These are phyloP conservation scores for Apiospora phragmitis DNA, from an alignment of 2,329 filamentous ascomycete genomes.

Conservation along the genomic window DNA sequence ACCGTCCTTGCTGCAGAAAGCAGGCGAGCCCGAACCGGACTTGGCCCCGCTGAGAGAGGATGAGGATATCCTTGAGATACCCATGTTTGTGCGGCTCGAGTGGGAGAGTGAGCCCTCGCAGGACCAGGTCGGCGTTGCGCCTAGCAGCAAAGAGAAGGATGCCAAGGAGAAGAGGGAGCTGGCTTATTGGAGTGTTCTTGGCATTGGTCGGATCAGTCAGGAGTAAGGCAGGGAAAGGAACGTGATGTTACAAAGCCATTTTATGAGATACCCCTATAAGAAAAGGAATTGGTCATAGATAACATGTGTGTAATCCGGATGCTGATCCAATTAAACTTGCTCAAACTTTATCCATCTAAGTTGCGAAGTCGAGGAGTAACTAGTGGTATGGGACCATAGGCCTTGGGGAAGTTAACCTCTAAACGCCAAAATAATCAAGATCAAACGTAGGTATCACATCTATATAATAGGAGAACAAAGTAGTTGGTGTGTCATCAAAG, in stretches of 20 bases:
- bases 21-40: conserved; percentile 38
- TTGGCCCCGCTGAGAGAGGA: conserved; percentile 54
- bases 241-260: conserved; percentile 14
- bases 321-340: background rate
- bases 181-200: conserved; percentile 94
- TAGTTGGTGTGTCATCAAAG: conserved; percentile 25
- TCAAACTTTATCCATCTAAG: too few relatives aligned
- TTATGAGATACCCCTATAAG: conserved; percentile 1
- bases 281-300: background rate
- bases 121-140: conserved; percentile 66
- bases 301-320: background rate
- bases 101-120: conserved; percentile 73
- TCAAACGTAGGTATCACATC: background rate
- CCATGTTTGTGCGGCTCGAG: conserved; percentile 88
- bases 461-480: background rate
- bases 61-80: conserved; percentile 78
- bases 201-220: conserved; percentile 75
- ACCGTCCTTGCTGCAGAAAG: conserved; percentile 24
- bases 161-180: conserved; percentile 80
- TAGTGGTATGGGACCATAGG: background rate
- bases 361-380: background rate
- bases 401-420: background rate
- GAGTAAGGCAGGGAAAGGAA: conserved; percentile 30
- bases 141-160: conserved; percentile 52
- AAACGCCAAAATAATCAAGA: background rate